These are phyloP conservation scores for Ogataea nitratoaversa DNA, from an alignment of 805 yeast species.

Conservation along the genomic window DNA sequence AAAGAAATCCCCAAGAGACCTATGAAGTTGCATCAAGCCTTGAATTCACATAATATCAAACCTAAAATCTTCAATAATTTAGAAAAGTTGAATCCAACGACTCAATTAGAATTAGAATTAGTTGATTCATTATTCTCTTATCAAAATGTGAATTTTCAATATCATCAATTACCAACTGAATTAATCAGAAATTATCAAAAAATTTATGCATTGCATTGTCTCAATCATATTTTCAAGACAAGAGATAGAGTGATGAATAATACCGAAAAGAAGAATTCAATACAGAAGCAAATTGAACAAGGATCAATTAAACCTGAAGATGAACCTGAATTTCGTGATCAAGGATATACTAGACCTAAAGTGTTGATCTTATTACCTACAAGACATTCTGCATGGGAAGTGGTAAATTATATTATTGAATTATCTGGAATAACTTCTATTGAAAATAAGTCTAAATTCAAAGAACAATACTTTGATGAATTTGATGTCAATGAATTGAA, in stretches of 20 bases:
- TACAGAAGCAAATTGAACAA: constrained; percentile 35
- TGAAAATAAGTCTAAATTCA: constrained; percentile 77
- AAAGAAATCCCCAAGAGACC: constrained; percentile 7
- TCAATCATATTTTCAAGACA: constrained; percentile 84
- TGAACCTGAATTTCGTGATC: constrained; percentile 75
- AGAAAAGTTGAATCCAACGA: constrained; percentile 27
- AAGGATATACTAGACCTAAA: constrained; percentile 93
- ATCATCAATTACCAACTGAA: constrained; percentile 43
- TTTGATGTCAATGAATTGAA: constrained; percentile 28
- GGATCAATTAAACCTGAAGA: constrained; percentile 24
- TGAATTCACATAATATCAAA: constrained; percentile 41
- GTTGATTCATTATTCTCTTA: constrained; percentile 68
- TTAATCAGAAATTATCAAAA: constrained; percentile 43
- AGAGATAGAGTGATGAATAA: constrained; percentile 81
- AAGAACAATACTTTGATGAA: constrained; percentile 58
- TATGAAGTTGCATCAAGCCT: constrained; percentile 5
- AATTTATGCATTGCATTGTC: constrained; percentile 62
- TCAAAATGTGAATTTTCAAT: constrained; percentile 60
- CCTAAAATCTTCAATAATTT: constrained; percentile 38
- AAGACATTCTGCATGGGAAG: constrained; percentile 67
- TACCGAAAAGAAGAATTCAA: constrained; percentile 50
- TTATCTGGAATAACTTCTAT: constrained; percentile 68
- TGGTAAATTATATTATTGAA: constrained; percentile 57
- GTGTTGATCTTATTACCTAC: constrained; percentile 81
- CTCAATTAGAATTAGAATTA: constrained; percentile 45